Conservation (phyloP, 139 green algal species). For the Chlorella ohadii region DNA sequence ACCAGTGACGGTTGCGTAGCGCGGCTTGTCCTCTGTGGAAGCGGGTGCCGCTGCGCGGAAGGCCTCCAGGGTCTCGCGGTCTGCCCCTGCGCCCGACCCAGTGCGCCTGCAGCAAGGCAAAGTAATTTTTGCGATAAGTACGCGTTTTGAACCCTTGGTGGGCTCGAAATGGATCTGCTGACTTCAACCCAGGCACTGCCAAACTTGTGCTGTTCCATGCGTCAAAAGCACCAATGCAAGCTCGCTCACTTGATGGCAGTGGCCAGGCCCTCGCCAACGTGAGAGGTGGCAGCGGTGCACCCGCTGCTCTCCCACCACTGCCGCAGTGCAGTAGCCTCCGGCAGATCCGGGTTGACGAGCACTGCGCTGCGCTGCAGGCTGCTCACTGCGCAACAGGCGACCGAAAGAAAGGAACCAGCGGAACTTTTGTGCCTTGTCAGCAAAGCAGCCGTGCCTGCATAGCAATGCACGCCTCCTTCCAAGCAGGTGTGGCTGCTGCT, state of each 20-base stretch:
- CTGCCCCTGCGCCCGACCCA: too few relatives aligned
- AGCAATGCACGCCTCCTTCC: background rate
- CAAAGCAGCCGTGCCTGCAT: too few relatives aligned
- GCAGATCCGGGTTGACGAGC: constrained; percentile 63
- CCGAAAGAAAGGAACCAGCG: too few relatives aligned
- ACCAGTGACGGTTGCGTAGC: constrained; percentile 21
- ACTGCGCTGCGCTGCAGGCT: constrained; percentile 50
- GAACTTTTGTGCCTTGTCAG: too few relatives aligned
- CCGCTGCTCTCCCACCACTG: constrained; percentile 71
- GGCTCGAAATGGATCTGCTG: too few relatives aligned
- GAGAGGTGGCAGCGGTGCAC: constrained; percentile 34
- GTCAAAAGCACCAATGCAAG: too few relatives aligned
- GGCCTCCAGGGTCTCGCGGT: background rate
- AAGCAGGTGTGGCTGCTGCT: too few relatives aligned
- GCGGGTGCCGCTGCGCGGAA: constrained; percentile 15
- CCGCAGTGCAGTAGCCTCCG: constrained; percentile 55
- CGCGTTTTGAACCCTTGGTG: too few relatives aligned
- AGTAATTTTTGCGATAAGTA: too few relatives aligned
- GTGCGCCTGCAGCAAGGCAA: background rate
- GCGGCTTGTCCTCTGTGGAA: constrained; percentile 16
- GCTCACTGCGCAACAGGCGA: background rate
- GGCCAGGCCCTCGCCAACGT: constrained; percentile 68
- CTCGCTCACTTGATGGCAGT: constrained; percentile 16
- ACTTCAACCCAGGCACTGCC: too few relatives aligned
- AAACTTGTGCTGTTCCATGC: too few relatives aligned